phyloP scores from a whole-genome alignment of 1,284 basidiomycete species.

The Psilocybe mexicana region DNA sequence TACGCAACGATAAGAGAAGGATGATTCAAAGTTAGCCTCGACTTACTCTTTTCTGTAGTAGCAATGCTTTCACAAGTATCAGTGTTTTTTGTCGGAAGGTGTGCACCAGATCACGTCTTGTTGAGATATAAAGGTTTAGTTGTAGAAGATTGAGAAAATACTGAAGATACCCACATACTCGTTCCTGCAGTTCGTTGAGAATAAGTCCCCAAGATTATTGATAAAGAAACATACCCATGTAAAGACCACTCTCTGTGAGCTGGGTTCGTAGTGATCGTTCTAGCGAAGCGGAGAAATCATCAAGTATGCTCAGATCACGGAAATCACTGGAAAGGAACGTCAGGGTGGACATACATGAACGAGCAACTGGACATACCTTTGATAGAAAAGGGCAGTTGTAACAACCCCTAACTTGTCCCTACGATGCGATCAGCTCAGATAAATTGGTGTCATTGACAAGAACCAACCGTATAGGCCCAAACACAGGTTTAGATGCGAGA shows the following conservation, averaged over 20 bases:
- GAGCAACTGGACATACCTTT: slow-evolving; percentile 47
- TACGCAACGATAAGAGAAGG: slow-evolving; percentile 1
- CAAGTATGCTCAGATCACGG: slow-evolving; percentile 77
- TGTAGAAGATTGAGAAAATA: not conserved
- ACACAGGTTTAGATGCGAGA: slow-evolving; percentile 86
- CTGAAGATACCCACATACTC: slow-evolving; percentile 58
- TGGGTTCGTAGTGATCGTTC: slow-evolving; percentile 69
- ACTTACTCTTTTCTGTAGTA: slow-evolving; percentile 85
- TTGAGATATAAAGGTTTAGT: not conserved
- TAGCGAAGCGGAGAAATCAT: slow-evolving; percentile 78
- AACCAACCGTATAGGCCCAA: slow-evolving; percentile 78
- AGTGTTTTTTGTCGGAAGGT: slow-evolving; percentile 93
- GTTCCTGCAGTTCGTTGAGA: slow-evolving; percentile 57
- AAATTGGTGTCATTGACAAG: slow-evolving; percentile 8
- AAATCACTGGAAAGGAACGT: slow-evolving; percentile 63
- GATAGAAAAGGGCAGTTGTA: slow-evolving; percentile 87
- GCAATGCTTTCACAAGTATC: slow-evolving; percentile 92
- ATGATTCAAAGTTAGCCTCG: not conserved
- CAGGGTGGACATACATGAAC: not conserved
- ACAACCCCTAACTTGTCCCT: slow-evolving; percentile 96
- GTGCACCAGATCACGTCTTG: slow-evolving; percentile 86
- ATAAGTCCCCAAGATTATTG: slow-evolving; percentile 2
- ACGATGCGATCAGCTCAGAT: slow-evolving; percentile 8
- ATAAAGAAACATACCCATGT: slow-evolving; percentile 68
- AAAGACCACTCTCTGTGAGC: slow-evolving; percentile 78